phyloP scores from a whole-genome alignment of 257 asterid genomes.

The Nicotiana benthamiana region DNA sequence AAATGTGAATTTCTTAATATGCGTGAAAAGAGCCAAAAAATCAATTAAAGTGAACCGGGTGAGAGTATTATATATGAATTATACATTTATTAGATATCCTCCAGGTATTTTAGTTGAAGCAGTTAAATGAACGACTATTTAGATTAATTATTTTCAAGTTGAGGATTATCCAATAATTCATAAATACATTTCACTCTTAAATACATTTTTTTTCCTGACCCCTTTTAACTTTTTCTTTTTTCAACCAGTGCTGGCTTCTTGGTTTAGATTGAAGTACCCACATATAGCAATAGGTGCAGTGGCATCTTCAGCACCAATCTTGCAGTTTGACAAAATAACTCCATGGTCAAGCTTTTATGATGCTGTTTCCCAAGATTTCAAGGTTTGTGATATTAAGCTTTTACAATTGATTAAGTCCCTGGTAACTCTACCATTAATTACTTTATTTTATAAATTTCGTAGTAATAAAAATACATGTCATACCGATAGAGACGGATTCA shows the following conservation, averaged over 20 bases:
- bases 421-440: no score
- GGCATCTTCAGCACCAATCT: conserved; percentile 82
- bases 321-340: conserved; percentile 67
- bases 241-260: conserved; percentile 62
- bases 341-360: conserved; percentile 86
- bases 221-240: not conserved
- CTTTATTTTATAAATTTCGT: no score
- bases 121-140: no score
- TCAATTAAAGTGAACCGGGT: no score
- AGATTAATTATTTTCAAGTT: no score
- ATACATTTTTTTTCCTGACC: not conserved
- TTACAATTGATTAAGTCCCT: not conserved
- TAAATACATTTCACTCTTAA: not conserved
- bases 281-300: conserved; percentile 71
- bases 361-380: conserved; percentile 76
- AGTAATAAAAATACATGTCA: no score
- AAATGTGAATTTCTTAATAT: no score
- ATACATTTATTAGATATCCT: no score
- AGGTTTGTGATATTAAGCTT: conserved; percentile 27
- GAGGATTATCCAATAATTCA: not conserved
- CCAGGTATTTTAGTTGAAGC: no score
- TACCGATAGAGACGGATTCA: no score
- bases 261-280: conserved; percentile 84
- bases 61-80: no score
- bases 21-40: no score